These are phyloP conservation scores for Xylaria sp. DNA, from an alignment of 2,329 filamentous ascomycete genomes.

Conservation along the genomic window DNA sequence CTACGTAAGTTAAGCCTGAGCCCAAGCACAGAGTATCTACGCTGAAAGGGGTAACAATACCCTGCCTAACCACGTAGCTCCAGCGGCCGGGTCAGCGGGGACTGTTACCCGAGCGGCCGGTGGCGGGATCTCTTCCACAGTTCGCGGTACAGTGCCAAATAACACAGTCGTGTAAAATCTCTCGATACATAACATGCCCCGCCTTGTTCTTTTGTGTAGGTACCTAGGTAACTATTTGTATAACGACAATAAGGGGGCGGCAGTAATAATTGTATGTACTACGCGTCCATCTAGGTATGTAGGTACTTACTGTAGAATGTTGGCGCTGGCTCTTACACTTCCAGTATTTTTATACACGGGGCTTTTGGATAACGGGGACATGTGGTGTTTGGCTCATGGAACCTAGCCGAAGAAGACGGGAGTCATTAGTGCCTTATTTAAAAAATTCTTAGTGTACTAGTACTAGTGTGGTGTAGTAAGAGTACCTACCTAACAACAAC, in stretches of 20 bases:
- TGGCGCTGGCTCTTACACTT: too few species aligned
- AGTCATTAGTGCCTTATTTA: slow-evolving; percentile 28
- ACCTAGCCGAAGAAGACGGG: not conserved
- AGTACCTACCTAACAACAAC: slow-evolving; percentile 2
- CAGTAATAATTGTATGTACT: not conserved
- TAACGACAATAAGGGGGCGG: not conserved
- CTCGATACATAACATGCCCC: not conserved
- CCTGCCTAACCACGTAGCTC: slow-evolving; percentile 26
- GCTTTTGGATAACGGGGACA: not conserved
- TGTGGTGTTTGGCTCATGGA: not conserved
- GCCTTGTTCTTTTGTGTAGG: not conserved
- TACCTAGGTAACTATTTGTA: not conserved
- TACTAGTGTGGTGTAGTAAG: not conserved
- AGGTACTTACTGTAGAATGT: too few species aligned
- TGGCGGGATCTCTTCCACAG: slow-evolving; percentile 6
- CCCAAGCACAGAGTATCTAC: not conserved
- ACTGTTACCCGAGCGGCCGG: slow-evolving; percentile 33
- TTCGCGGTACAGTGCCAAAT: not conserved
- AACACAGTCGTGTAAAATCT: not conserved
- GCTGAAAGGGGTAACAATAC: slow-evolving; percentile 16
- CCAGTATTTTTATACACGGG: not conserved
- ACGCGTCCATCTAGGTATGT: too few species aligned
- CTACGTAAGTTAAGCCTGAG: slow-evolving; percentile 9
- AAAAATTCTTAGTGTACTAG: not conserved
- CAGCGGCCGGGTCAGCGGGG: slow-evolving; percentile 32